Base-by-base conservation (phyloP, 495 filamentous ascomycete species). In the Annulohypoxylon nitens region DNA sequence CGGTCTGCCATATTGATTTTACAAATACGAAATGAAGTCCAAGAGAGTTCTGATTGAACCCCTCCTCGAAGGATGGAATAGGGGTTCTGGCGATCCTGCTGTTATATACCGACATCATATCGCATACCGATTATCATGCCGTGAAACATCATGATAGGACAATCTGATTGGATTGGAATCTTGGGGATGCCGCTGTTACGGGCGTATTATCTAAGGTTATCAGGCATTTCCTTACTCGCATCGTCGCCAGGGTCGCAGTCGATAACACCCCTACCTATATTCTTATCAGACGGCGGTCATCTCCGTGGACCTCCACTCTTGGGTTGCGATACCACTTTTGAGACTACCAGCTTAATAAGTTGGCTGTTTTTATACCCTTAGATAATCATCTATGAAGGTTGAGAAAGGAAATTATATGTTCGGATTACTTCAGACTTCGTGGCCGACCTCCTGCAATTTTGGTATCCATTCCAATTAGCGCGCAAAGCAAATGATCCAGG, bases 171-270 rank as follows among this genome's bases (percentile, higher is more conserved):
- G 53, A 16, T 36, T 36, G 26, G 26, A 12, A 55, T 55, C 30
- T 55, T 55, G 26, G 26, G 33, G 12, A 39, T 39, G 11, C 18
- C 20, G 10, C 12, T 59, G 55, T 3, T 41, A 30, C 12, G n/a
- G 12, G 34, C 4, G 16, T 39, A 16, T 18, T 39, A 59, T 39
- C 55, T 59, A 47, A 47, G 16, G 43, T 47, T 59, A 59, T 59
- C 55, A 59, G 9, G 3, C 16, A 59, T 25, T 14, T 20, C 23
- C 34, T 59, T 41, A 59, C 33, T 6, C n/a, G 55, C 14, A 20
- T 41, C 39, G 20, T 23, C 4, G n/a, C 34, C 16, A 20, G 55
- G 36, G 55, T 41, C 14, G 36, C 16, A 41, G 55, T 59, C 30
- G 30, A 34, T 37, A 59, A 41, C 55, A 16, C 34, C n/a, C 34